A percentile compares a stretch with the other conserved stretches of the same genome.
Evolutionary conservation across 345 rosid genomes (phyloP).

Genomic region (Euphorbia peplus): DNA sequence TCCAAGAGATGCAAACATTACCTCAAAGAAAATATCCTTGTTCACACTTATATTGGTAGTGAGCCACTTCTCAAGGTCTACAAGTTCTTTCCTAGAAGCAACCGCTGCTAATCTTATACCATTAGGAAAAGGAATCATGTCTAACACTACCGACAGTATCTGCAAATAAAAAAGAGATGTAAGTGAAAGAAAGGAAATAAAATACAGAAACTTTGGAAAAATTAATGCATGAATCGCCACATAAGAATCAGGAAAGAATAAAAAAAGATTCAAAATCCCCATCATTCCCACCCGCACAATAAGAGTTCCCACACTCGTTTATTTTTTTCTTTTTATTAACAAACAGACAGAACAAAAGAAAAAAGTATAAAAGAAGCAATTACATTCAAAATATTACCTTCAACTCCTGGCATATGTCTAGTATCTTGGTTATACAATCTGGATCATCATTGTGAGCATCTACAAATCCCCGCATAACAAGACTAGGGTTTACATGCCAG

Average conservation of each 20-base stretch:
- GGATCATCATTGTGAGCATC: conserved; percentile 52
- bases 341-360: not conserved
- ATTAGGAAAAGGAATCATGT: conserved; percentile 62
- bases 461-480: conserved; percentile 70
- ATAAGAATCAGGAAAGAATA: not conserved
- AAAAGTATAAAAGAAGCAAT: not conserved
- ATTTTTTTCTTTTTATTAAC: not conserved
- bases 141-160: conserved; percentile 69
- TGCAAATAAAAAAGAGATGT: conserved; percentile 33
- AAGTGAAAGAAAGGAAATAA: not conserved
- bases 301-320: too few species aligned
- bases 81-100: conserved; percentile 69
- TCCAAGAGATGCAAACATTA: conserved; percentile 21
- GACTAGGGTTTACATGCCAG: conserved; percentile 72
- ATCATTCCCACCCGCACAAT: not conserved
- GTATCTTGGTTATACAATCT: conserved; percentile 50
- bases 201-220: not conserved
- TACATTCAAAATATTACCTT: conserved; percentile 49
- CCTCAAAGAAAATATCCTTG: conserved; percentile 83
- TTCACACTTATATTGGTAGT: conserved; percentile 45
- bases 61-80: conserved; percentile 90
- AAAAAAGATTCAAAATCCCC: not conserved
- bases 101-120: conserved; percentile 78
- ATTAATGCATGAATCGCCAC: not conserved
- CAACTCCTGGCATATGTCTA: conserved; percentile 73